Percentiles rank a stretch among this genome's conserved stretches.
These are phyloP conservation scores for Bombardia bombarda DNA, from an alignment of 495 filamentous ascomycete species.

Conservation along the genomic window DNA sequence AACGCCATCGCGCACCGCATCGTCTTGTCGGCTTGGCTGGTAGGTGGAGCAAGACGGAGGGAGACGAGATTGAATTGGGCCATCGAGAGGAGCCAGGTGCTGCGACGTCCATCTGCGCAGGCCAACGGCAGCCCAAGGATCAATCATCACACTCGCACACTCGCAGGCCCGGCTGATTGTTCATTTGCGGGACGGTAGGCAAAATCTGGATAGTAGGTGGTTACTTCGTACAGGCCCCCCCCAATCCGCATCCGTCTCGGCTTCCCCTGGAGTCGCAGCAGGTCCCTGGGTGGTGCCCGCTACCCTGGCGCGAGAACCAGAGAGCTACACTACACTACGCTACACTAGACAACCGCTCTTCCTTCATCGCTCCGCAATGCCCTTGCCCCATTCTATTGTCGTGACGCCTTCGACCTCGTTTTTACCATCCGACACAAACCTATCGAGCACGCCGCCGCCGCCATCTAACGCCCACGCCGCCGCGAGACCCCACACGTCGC, in stretches of 20 bases:
- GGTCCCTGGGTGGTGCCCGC: conserved; percentile 20
- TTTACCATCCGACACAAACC: conserved; percentile 1
- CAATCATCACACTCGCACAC: conserved; percentile 8
- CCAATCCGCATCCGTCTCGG: conserved; percentile 21
- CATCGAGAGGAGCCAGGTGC: not conserved
- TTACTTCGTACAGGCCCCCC: not conserved
- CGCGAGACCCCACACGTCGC: not conserved
- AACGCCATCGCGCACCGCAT: too few species aligned
- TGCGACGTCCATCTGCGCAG: too few species aligned
- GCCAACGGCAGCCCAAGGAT: conserved; percentile 14
- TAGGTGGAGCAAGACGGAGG: not conserved
- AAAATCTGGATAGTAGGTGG: too few species aligned
- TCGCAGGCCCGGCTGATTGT: conserved; percentile 16
- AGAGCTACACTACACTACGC: too few species aligned
- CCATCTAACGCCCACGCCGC: conserved; percentile 1
- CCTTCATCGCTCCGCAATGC: conserved; percentile 14
- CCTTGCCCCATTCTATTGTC: conserved; percentile 19
- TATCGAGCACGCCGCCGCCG: conserved; percentile 10
- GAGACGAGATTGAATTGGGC: not conserved
- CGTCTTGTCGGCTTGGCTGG: too few species aligned
- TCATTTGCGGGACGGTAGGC: too few species aligned
- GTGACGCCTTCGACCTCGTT: conserved; percentile 14
- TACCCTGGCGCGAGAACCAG: conserved; percentile 1
- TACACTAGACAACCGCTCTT: conserved; percentile 1
- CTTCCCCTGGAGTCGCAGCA: conserved; percentile 14